Evolutionary conservation across 2,329 filamentous ascomycete species (phyloP).

Genomic region (Pseudogymnoascus sp.): DNA sequence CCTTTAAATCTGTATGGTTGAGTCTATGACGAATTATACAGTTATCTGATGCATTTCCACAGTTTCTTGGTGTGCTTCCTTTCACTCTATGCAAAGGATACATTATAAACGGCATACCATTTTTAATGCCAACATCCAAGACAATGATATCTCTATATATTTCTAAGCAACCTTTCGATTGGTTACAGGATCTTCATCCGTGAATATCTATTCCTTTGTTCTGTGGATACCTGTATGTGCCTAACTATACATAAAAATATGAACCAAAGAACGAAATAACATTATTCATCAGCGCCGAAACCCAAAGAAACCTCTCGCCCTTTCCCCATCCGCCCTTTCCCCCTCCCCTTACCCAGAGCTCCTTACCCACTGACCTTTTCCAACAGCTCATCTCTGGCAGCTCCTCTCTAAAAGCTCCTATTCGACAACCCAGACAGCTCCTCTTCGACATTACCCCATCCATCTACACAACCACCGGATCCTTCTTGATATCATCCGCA

Average conservation of each 20-base stretch:
- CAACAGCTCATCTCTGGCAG: neutral
- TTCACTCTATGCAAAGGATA: neutral
- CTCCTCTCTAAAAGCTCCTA: neutral
- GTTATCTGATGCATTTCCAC: neutral
- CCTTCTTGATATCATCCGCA: constrained; percentile 22
- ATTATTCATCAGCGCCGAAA: neutral
- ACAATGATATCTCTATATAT: neutral
- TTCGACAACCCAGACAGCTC: neutral
- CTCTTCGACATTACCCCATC: neutral
- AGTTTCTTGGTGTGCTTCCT: neutral
- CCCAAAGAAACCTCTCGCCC: neutral
- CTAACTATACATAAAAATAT: neutral
- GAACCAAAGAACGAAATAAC: neutral
- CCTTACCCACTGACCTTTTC: neutral
- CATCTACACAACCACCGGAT: neutral
- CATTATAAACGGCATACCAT: neutral
- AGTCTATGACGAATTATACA: neutral
- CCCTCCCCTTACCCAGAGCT: neutral
- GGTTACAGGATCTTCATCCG: neutral
- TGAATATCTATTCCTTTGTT: neutral
- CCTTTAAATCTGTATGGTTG: neutral
- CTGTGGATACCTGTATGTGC: neutral
- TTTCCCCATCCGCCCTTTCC: neutral
- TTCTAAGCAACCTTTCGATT: neutral
- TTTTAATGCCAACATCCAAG: neutral